Base-by-base conservation (phyloP, 257 asterid genomes). In the Eucommia ulmoides region DNA sequence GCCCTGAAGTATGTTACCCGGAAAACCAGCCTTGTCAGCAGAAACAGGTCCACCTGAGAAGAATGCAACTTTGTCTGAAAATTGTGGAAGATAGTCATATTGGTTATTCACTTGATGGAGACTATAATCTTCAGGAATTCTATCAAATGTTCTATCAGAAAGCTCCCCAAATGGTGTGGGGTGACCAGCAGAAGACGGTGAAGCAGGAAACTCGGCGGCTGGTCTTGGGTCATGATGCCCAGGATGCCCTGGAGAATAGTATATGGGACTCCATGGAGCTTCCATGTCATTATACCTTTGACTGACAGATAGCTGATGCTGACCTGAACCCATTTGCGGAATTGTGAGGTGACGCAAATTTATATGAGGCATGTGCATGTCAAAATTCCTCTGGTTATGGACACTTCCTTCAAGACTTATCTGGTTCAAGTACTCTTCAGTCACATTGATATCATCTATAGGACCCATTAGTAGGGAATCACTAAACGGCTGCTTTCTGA, bases 211-310 rank as follows among this genome's bases (percentile, higher is more conserved):
- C 35, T 89, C 98, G 19, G 60, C 55, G 63, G 68, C 53, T 19
- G 71, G 88, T 38, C 95, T 80, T 65, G 76, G 93, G 54, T 88
- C 94, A 10, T 65, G 73, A 52, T 24, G 59, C 23, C 71, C 82
- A 44, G 80, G 74, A 42, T 83, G 96, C 71, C 87, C 72, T 1
- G 96, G 98, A 24, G 98, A 91, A 64, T 83, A 83, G 63, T 81
- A 86, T 20, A 77, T 89, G 23, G 98, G 96, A 60, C 98, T 91
- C 98, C 96, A 91, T 1, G 96, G 93, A 60, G 96, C 79, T 48
- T 91, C 98, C 92, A 83, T 71, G 53, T 86, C 96, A 62, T 54
- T 86, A 58, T 65, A 80, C 71, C 86, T 67, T 68, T 78, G 93
- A 55, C 63, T 61, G 41, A 73, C 72, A 11, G 82, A 58, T 62